Evolutionary conservation across 176 grass and related monocot genomes (phyloP), one percentile per base, ranked within the genome.

Genomic region (Carex scoparia): DNA sequence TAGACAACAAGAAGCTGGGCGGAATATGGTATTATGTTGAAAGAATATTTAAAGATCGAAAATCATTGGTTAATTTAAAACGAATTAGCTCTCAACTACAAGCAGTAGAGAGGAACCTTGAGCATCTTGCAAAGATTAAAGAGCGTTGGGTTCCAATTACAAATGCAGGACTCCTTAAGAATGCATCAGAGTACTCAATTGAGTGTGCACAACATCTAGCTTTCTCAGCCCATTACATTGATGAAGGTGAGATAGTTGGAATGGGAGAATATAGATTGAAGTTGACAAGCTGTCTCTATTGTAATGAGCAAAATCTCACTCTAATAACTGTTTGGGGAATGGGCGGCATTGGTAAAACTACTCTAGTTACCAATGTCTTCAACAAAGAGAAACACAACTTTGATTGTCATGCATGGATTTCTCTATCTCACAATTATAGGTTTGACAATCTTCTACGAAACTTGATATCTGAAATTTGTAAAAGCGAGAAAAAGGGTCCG

Each of bases 331-430:
- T 94, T 19, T 83, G 80, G 1, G 92, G 92, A 28, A 89, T 91
- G 92, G 84, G 84, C 4, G 92, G 89, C 49, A 65, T 89, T 15
- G 92, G 92, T 1, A 94, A 94, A 74, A 91, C 87, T 7, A 91
- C 92, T 53, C 78, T 94, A 4, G 89, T 91, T 42, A 61, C 69
- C 5, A 75, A 74, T 54, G 84, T 91, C 4, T 94, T 80, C 64
- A 86, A 83, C 13, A 19, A 46, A 31, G 46, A 60, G 48, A 89
- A 58, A 61, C 38, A n/a, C 12, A 56, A 56, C 3, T 90, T 90
- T 59, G 30, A 71, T 7, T 67, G 64, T 16, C 12, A 77, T 44
- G 87, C 69, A 13, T 84, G 68, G 84, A 71, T 92, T 15, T 19
- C 6, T 0, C 85, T 91, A 9, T 89, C 84, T 5, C 80, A 85